Base-by-base conservation (phyloP, 176 grass and related monocot genomes). In the Musa beccarii region DNA sequence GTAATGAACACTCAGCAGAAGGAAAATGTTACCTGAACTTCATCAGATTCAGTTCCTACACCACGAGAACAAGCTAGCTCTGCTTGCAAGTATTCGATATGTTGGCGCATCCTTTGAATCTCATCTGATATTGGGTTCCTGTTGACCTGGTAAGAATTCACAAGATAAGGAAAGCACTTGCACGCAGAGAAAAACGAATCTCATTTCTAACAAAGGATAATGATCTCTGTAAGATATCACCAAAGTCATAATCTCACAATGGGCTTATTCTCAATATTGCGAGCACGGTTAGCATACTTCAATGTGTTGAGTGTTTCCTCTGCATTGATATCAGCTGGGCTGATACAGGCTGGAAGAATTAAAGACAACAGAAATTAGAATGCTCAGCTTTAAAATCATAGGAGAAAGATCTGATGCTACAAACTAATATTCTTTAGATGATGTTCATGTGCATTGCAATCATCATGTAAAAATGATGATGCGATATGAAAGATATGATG, bases 281-380 rank as follows among this genome's bases (percentile, higher is more conserved):
- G 92, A 85, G 92, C 92, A 59, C 92, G 72, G 83, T 96, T 96
- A 75, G 92, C 92, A 83, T 96, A 96, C 82, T 96, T 96, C 83
- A 96, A 73, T 25, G 92, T 96, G 85, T 96, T 96, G 20, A 96
- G 74, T 56, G 92, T 96, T 84, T 96, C 92, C 80, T 96, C 92
- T 73, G 92, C 92, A 83, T 96, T 96, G 69, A 92, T 96, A 81
- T 96, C 92, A 81, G 92, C 92, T 80, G 92, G 92, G 72, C 92
- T 96, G 80, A 96, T 92, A 80, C 92, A 96, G 1, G 92, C 92
- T 96, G 89, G 73, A 89, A 51, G 53, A 89, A 43, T 69, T 84
- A 78, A 86, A 25, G 81, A 56, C 9, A 74, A 74, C 54, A 74
- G 9, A 22, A 54, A 73, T 54, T 56, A 3, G 17, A 73, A 74